phyloP scores from a whole-genome alignment of 352 stramenopile genomes.

The Phytopythium chamaehyphon region DNA sequence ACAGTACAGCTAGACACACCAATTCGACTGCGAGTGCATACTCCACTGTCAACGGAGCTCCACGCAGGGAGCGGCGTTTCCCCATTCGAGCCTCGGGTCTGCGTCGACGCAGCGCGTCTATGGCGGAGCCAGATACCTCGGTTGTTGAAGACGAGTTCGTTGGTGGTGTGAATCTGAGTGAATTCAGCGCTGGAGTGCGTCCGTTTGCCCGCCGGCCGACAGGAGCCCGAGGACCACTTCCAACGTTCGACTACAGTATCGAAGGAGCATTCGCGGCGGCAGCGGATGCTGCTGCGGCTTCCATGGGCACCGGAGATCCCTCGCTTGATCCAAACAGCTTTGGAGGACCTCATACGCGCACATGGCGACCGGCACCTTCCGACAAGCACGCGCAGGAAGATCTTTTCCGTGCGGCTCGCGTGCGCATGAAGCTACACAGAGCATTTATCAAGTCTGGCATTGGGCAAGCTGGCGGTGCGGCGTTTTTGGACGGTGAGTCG shows the following conservation, averaged over 20 bases:
- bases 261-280: conserved; percentile 22
- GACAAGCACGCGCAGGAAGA: conserved; percentile 75
- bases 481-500: conserved; percentile 51
- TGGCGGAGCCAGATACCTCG: neutral
- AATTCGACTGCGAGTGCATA: neutral
- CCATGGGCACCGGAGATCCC: neutral
- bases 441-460: conserved; percentile 34
- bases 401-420: conserved; percentile 63
- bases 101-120: conserved; percentile 2
- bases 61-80: conserved; percentile 23
- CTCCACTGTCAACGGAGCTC: neutral
- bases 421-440: conserved; percentile 78
- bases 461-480: conserved; percentile 16
- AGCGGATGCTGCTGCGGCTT: conserved; percentile 1
- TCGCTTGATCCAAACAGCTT: neutral
- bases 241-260: conserved; percentile 34
- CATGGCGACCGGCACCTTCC: conserved; percentile 30
- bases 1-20: neutral
- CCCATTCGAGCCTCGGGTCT: conserved; percentile 7
- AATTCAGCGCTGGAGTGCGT: neutral
- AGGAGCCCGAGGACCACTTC: conserved; percentile 17
- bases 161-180: too few species aligned
- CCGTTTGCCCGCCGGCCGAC: neutral
- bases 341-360: conserved; percentile 14
- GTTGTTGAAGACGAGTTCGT: too few species aligned